Percentiles rank a stretch among this genome's conserved stretches.
These are phyloP conservation scores for Hebeloma cylindrosporum DNA, from an alignment of 768 basidiomycete genomes.

Conservation along the genomic window DNA sequence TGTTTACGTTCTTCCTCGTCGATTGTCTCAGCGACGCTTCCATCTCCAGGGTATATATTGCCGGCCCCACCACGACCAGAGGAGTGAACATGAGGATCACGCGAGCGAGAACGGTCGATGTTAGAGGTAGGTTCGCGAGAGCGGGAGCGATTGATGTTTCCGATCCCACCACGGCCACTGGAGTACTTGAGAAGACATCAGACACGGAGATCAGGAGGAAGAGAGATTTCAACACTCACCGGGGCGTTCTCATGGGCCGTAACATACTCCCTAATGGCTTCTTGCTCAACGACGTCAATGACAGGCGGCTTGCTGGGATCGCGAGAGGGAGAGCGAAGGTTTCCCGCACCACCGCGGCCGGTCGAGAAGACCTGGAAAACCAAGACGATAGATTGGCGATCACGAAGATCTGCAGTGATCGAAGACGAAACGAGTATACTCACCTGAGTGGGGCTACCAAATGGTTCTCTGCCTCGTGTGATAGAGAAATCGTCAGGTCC, in stretches of 20 bases:
- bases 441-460: conserved; percentile 37
- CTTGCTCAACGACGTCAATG: conserved; percentile 40
- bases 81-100: conserved; percentile 36
- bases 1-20: conserved; percentile 30
- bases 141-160: conserved; percentile 61
- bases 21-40: conserved; percentile 18
- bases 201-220: not conserved
- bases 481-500: conserved; percentile 56
- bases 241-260: conserved; percentile 30
- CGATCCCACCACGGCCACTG: conserved; percentile 62
- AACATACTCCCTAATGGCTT: conserved; percentile 38
- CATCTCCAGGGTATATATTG: conserved; percentile 44
- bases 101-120: not conserved
- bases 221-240: conserved; percentile 30
- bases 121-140: conserved; percentile 40
- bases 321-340: conserved; percentile 78
- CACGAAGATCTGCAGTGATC: conserved; percentile 1
- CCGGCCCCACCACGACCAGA: conserved; percentile 66
- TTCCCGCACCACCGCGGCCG: conserved; percentile 84
- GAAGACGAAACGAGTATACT: conserved; percentile 9
- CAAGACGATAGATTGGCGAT: conserved; percentile 13
- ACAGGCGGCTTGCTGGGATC: conserved; percentile 34
- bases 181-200: conserved; percentile 40
- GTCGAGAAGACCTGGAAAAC: conserved; percentile 45
- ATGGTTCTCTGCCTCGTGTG: conserved; percentile 63